Base-by-base conservation (phyloP, 106 monocot genomes). In the Ottelia alismoides region DNA sequence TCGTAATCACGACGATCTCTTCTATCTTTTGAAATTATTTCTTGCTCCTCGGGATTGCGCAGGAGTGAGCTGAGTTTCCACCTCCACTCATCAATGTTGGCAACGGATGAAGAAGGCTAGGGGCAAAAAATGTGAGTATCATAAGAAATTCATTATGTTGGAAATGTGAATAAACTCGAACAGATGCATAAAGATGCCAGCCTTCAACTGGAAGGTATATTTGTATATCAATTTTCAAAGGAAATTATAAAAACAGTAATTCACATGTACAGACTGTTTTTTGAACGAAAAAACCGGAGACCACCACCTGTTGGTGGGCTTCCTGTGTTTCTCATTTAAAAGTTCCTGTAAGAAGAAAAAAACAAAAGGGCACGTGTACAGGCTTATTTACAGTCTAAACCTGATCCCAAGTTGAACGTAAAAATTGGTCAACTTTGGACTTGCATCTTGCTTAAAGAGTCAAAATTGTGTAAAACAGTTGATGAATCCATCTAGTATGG, bases 31-130 rank as follows among this genome's bases (percentile, higher is more conserved):
- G 98, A 98, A 5, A 98, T 56, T 46, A 98, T 80, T 57, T 98
- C 98, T 75, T 90, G 82, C 46, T 98, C 90, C 30, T 85, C 85
- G 11, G 63, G 22, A 65, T 61, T 86, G 18, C 85, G 85, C 65
- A 85, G 66, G 31, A 98, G 90, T 82, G 90, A 62, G 70, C 85
- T 85, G 31, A 98, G 90, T 55, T 90, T 98, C 90, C 90, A 98
- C 58, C 98, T 90, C 98, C 98, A 98, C 47, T 90, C 89, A 58
- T 98, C 98, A 48, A 98, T 86, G 74, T 98, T 98, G 43, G 85
- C 85, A 55, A 98, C 85, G 1, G 90, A 85, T 43, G 89, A 98
- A 61, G 98, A 85, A 30, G 79, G 82, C 90, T 98, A 52, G 49
- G 66, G 17, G 24, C 1, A 20, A 28, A 43, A 43, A 7, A 43